Evolutionary conservation across 371 early-diverging fungal species (phyloP), one percentile per base, ranked within the genome.

Genomic region (Massospora cicadina): DNA sequence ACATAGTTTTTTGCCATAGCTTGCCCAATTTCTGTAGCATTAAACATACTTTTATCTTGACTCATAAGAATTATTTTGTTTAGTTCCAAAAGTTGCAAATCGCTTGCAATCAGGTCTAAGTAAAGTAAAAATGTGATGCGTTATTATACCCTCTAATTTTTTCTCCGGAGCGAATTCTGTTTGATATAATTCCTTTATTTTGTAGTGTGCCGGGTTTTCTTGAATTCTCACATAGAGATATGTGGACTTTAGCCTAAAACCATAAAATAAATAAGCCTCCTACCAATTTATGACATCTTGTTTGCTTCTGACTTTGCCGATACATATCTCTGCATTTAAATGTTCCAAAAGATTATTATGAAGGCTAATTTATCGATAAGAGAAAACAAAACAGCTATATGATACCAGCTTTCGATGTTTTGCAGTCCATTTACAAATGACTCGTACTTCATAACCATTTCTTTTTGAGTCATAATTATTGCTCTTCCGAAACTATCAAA

Each of bases 241-340:
- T 0, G 90, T 81, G 0, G 87, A 84, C 43, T 78, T 77, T 10
- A 89, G 71, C 88, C 84, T 83, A 65, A 53, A 28, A 30, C 30
- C 56, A 30, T 60, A 2, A 25, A 55, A 62, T 12, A 27, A 56
- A 57, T 28, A 29, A 13, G 28, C 25, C 33, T 28, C 25, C 10
- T 72, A 76, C 87, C 90, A 93, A 63, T 79, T 69, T 3, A 86
- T 70, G 3, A 83, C 85, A 2, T 76, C 71, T n/a, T 69, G 61
- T 0, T 77, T 64, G 63, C 72, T 78, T 31, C 56, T 63, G 25
- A 93, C 80, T 5, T 85, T 81, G 1, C 85, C 82, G 2, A 91
- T 68, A 27, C 82, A 86, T 21, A 93, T 83, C 67, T 93, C 93
- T 7, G 91, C 82, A 73, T 87, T 84, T 53, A 96, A 65, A 70